These are phyloP conservation scores for Brassica rapa DNA, from an alignment of 345 rosid genomes.

Conservation along the genomic window DNA sequence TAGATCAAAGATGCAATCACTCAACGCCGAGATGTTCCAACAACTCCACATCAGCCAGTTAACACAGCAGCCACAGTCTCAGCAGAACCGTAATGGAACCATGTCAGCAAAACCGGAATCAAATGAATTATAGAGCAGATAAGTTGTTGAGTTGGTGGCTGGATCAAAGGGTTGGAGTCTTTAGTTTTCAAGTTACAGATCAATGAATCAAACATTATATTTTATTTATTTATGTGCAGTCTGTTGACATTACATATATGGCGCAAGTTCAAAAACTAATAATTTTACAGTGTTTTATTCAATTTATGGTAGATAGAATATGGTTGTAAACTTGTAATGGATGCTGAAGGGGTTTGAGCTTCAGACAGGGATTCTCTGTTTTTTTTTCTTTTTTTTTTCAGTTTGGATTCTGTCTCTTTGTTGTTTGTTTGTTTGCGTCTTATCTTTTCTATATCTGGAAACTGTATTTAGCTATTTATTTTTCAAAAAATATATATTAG, in stretches of 20 bases:
- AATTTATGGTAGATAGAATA: conserved; percentile 21
- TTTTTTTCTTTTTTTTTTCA: conserved; percentile 5
- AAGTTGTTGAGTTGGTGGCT: conserved; percentile 21
- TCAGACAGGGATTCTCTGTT: conserved; percentile 25
- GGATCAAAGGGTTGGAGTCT: conserved; percentile 20
- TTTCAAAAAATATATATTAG: no score
- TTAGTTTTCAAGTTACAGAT: conserved; percentile 14
- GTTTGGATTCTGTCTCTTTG: conserved; percentile 11
- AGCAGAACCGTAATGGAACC: conserved; percentile 53
- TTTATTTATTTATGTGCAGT: conserved; percentile 33
- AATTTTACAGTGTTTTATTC: conserved; percentile 2
- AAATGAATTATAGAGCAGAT: conserved; percentile 46
- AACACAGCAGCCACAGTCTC: conserved; percentile 29
- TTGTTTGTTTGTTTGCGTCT: neutral
- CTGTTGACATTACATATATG: conserved; percentile 26
- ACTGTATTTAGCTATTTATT: neutral
- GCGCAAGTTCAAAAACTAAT: conserved; percentile 20
- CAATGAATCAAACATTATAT: conserved; percentile 11
- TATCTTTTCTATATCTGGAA: neutral
- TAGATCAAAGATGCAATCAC: conserved; percentile 41
- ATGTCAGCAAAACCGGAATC: conserved; percentile 55
- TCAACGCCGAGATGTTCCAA: conserved; percentile 40
- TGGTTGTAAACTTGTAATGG: conserved; percentile 19
- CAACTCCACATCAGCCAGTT: conserved; percentile 41
- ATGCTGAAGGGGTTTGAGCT: conserved; percentile 8